Base-by-base conservation (phyloP, 768 basidiomycete species). In the Boletus eberwhitei region DNA sequence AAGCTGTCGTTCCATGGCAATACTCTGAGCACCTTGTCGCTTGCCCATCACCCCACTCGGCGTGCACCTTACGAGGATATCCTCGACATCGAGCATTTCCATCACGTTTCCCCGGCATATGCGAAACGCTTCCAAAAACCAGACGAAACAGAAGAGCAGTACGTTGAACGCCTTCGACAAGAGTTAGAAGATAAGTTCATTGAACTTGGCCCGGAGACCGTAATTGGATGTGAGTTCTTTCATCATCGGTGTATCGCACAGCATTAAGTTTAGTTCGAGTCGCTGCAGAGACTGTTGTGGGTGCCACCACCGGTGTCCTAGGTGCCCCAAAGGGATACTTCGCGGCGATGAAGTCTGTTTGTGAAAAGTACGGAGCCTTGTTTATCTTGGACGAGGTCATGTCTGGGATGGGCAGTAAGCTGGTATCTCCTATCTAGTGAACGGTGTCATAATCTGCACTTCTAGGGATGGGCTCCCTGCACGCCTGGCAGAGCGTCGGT, bases 361-460 rank as follows among this genome's bases (percentile, higher is more conserved):
- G 88, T 60, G 80, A 87, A 37, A 90, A 87, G 70, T 86, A 79
- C 60, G 87, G 77, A 38, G 77, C 65, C 39, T 71, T 96, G 17
- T 86, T 93, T 69, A 90, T 94, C 39, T 78, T 93, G 35, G 93
- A 96, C 63, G 93, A 95, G 72, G 88, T 93, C 43, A 93, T 95
- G 92, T 84, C 86, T 65, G 91, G 91, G 41, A 92, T 93, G 87
- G 90, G 92, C 53, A 83, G 91, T 87, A 66, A 71, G 88, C 77
- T 37, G 34, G 49, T 38, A 24, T 52, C 44, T 17, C n/a, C 49
- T 43, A 24, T 36, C 24, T 6, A 16, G 16, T 29, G n/a, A 42
- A 32, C 12, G 24, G 14, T 39, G n/a, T 35, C 48, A 44, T 48
- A 29, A 49, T 39, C 13, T 8, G 12, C 38, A 48, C 32, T 41